Evolutionary conservation across 352 stramenopile species (phyloP).

Genomic region (Thalassiosira mediterranea): DNA sequence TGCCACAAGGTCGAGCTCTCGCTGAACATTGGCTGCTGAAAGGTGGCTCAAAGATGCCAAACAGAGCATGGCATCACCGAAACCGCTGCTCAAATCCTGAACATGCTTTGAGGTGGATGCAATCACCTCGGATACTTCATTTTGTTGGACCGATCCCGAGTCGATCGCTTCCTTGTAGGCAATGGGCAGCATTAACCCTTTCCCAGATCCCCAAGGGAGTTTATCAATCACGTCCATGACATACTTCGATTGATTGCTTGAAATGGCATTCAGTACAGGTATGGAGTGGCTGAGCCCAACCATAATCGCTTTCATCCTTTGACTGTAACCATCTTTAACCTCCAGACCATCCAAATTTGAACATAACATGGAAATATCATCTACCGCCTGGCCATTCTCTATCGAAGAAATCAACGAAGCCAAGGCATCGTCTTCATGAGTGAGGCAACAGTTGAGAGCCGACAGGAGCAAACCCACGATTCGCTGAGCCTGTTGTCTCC

Average conservation of each 20-base stretch:
- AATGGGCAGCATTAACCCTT: conserved; percentile 25
- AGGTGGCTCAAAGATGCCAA: conserved; percentile 36
- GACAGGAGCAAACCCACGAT: conserved; percentile 23
- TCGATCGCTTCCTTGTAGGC: conserved; percentile 32
- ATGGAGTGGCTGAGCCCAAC: conserved; percentile 35
- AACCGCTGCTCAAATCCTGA: conserved; percentile 10
- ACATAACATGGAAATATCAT: conserved; percentile 14
- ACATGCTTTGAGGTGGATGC: conserved; percentile 6
- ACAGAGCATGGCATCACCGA: conserved; percentile 28
- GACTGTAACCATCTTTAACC: conserved; percentile 26
- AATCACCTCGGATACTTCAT: conserved; percentile 36
- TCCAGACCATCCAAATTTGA: conserved; percentile 17
- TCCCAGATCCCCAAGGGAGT: conserved; percentile 50
- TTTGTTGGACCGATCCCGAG: conserved; percentile 6
- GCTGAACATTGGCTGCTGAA: conserved; percentile 24
- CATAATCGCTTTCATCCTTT: conserved; percentile 33
- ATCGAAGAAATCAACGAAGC: conserved; percentile 22
- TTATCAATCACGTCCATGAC: conserved; percentile 34
- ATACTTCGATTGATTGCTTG: conserved; percentile 26
- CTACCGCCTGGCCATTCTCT: conserved; percentile 4
- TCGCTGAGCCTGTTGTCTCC: conserved; percentile 22
- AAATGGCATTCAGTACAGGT: conserved; percentile 20
- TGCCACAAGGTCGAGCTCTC: conserved; percentile 26
- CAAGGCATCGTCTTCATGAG: conserved; percentile 22
- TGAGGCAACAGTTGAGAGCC: conserved; percentile 29